Base-by-base conservation (phyloP, 164 flowering plant genomes). In the Vitis cinerea region DNA sequence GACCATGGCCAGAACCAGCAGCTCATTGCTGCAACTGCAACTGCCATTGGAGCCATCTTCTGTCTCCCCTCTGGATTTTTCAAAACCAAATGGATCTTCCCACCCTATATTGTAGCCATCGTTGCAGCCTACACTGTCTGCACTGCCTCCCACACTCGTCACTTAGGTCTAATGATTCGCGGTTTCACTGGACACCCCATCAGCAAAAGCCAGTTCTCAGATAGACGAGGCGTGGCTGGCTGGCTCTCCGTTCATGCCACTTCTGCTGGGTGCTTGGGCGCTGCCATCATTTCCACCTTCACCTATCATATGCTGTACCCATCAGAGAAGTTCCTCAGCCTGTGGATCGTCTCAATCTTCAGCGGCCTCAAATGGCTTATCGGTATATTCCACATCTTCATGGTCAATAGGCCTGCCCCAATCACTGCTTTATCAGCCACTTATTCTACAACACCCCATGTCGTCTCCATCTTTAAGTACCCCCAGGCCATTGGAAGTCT, bases 311-410 rank as follows among this genome's bases (percentile, higher is more conserved):
- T 88, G 95, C 86, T 88, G 50, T 54, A 72, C 2, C 66, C 64
- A 15, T 12, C 65, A 0, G 87, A 80, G 27, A 75, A 50, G 17
- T 69, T 82, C 58, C 37, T 68, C 1, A 79, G 81, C 57, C 61
- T 88, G 7, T 90, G 92, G 95, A 66, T 90, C 9, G 92, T 88
- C 17, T 85, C 90, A 4, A 90, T 90, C 50, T 90, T 86, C 70
- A 77, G 86, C 59, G 92, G 95, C 76, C 81, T 90, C 0, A 71
- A 50, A 16, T 90, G 91, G 92, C 64, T 82, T 0, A 50, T 61
- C 2, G 92, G 95, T 0, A 66, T 79, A 4, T 1, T 64, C 17
- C 86, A 85, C 66, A 75, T 83, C 19, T 14, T 81, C 47, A 49
- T 63, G 4, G 53, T 65, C 0, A 68, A 52, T 3, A 76, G 84